Base-by-base conservation (phyloP, 495 filamentous ascomycete genomes). In the Hyaloscypha hepaticicola region DNA sequence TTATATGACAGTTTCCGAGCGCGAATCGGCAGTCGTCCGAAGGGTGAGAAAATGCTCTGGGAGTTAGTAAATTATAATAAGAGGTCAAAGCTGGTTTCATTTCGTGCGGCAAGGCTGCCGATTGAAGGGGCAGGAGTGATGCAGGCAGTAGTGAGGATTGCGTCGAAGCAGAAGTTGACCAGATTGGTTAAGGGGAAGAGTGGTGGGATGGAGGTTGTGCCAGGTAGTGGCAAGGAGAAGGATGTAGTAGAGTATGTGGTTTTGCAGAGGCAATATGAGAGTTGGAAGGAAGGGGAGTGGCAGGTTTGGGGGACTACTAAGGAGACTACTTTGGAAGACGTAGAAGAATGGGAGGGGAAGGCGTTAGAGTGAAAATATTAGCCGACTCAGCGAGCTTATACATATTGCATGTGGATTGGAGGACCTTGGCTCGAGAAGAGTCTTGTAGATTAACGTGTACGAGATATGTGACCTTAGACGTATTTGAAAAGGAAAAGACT, bases 211-310 rank as follows among this genome's bases (percentile, higher is more conserved):
- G 70, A 80, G 49, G 26, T 78, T 22, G 72, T 81, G 22, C 63
- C 74, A 14, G 80, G 79, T 4, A 82, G 81, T 48, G 80, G 78
- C 48, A 82, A 85, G 72, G 78, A 83, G 73, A 86, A 85, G 69
- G 85, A 88, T 63, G 79, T 89, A 62, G 75, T 77, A 1, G 93
- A 97, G 79, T 88, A 96, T 70, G 25, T 97, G n/a, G 89, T 94
- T 5, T 69, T 96, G 24, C 90, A 92, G 77, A 80, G 82, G 69
- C 67, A 75, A 26, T 73, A 87, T 11, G 29, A 57, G 5, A 78
- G 78, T 2, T 89, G 84, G 58, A 70, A 79, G 66, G 80, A 86
- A 49, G 75, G 74, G 41, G 80, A 81, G 14, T 97, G 93, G 93
- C 83, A 80, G 72, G 72, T 96, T 55, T 90, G 92, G 87, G 92